phyloP scores from a whole-genome alignment of 2,329 filamentous ascomycete species.

The Beauveria medogensis region DNA sequence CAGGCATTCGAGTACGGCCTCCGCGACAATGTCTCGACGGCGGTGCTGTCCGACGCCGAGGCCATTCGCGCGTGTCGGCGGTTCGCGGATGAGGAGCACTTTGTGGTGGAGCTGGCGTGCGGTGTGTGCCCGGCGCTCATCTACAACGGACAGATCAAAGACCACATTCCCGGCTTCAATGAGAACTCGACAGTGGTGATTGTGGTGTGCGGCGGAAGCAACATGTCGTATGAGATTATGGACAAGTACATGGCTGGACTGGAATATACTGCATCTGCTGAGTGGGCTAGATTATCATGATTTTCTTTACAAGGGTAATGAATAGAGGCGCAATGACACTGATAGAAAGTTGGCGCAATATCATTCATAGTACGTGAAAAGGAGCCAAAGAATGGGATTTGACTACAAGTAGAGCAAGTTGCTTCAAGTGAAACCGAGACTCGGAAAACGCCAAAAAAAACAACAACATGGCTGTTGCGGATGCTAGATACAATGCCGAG shows the following conservation, averaged over 20 bases:
- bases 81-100: conserved; percentile 22
- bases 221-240: conserved; percentile 25
- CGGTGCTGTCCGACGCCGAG: conserved; percentile 21
- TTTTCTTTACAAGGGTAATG: no score
- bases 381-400: no score
- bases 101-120: conserved; percentile 24
- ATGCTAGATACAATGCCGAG: no score
- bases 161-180: conserved; percentile 17
- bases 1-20: conserved; percentile 26
- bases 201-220: conserved; percentile 24
- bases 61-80: conserved; percentile 20
- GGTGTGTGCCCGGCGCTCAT: conserved; percentile 22
- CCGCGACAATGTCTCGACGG: conserved; percentile 19
- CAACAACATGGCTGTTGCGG: no score
- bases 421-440: no score
- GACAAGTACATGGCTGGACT: conserved; percentile 13
- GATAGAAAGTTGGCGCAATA: no score
- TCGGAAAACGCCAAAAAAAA: no score
- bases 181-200: conserved; percentile 22
- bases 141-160: conserved; percentile 18
- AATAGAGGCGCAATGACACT: no score
- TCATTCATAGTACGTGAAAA: no score
- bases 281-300: neutral
- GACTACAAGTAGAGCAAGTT: no score
- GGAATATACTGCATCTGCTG: neutral